A percentile compares a stretch with the other conserved stretches of the same genome.
Evolutionary conservation across 1,139 yeast species (phyloP).

Genomic region (Oligophagozyma castellii): DNA sequence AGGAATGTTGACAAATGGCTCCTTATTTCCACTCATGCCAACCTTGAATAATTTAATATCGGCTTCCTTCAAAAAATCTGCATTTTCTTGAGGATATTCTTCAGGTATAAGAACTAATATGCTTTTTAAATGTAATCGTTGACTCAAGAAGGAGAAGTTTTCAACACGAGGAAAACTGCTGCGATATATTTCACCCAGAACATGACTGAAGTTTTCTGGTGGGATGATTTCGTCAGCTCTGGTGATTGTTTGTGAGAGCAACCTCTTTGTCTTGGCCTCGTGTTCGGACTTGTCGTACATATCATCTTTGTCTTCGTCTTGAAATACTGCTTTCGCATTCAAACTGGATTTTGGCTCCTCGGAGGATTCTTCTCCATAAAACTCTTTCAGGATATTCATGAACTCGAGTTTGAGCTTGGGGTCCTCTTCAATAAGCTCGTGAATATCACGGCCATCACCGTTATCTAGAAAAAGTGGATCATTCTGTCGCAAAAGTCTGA

Average conservation of each 20-base stretch:
- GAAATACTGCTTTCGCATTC: background rate
- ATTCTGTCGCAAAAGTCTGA: conserved; percentile 2
- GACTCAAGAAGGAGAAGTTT: conserved; percentile 57
- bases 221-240: conserved; percentile 29
- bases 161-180: conserved; percentile 81
- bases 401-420: conserved; percentile 1
- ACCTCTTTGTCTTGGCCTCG: conserved; percentile 7
- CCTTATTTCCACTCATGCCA: conserved; percentile 92
- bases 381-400: conserved; percentile 2
- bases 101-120: conserved; percentile 82
- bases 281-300: conserved; percentile 17
- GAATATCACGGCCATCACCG: conserved; percentile 2
- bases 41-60: conserved; percentile 66
- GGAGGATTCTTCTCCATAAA: conserved; percentile 1
- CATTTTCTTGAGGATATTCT: conserved; percentile 71
- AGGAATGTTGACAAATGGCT: conserved; percentile 79
- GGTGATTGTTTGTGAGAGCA: background rate
- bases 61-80: conserved; percentile 44
- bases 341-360: background rate
- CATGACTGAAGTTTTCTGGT: conserved; percentile 91
- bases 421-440: conserved; percentile 3
- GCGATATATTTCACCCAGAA: conserved; percentile 66
- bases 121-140: conserved; percentile 47
- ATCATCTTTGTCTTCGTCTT: conserved; percentile 22
- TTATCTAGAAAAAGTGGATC: conserved; percentile 3